phyloP scores from a whole-genome alignment of 2,329 filamentous ascomycete genomes.

The Trichoderma cornu-damae region DNA sequence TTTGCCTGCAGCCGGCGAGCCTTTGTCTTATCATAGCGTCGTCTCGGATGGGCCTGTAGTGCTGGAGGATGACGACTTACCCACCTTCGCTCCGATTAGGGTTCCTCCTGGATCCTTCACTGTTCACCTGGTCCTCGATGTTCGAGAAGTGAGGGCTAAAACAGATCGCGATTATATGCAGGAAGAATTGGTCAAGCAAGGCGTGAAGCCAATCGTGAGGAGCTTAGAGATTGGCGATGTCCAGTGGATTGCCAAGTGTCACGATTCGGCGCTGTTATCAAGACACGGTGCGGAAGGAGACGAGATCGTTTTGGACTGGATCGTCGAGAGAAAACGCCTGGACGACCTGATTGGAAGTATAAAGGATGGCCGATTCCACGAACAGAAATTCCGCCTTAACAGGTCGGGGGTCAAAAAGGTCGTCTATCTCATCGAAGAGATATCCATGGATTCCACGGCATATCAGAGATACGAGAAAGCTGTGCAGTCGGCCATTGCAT shows the following conservation, averaged over 20 bases:
- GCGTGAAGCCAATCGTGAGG: conserved; percentile 61
- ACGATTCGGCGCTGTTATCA: conserved; percentile 52
- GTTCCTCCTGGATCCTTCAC: conserved; percentile 63
- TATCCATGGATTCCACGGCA: conserved; percentile 52
- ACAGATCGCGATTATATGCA: conserved; percentile 74
- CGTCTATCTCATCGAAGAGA: conserved; percentile 73
- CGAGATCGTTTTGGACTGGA: conserved; percentile 73
- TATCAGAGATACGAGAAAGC: conserved; percentile 58
- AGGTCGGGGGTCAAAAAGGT: conserved; percentile 71
- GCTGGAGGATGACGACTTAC: conserved; percentile 33
- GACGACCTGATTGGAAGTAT: conserved; percentile 77
- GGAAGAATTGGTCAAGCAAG: conserved; percentile 62
- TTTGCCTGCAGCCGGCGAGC: background rate
- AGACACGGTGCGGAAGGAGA: conserved; percentile 56
- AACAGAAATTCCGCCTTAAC: conserved; percentile 75
- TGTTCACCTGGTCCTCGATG: conserved; percentile 68
- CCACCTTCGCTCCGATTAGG: conserved; percentile 53
- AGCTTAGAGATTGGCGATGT: conserved; percentile 68
- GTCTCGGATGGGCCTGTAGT: conserved; percentile 37
- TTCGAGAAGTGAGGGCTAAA: conserved; percentile 66
- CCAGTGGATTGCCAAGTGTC: conserved; percentile 72
- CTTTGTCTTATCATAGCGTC: conserved; percentile 33
- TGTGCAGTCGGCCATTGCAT: conserved; percentile 67
- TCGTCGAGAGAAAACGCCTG: conserved; percentile 73
- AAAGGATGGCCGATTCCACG: conserved; percentile 75